Conservation (phyloP, 306 rosid species). For the Neltuma alba region DNA sequence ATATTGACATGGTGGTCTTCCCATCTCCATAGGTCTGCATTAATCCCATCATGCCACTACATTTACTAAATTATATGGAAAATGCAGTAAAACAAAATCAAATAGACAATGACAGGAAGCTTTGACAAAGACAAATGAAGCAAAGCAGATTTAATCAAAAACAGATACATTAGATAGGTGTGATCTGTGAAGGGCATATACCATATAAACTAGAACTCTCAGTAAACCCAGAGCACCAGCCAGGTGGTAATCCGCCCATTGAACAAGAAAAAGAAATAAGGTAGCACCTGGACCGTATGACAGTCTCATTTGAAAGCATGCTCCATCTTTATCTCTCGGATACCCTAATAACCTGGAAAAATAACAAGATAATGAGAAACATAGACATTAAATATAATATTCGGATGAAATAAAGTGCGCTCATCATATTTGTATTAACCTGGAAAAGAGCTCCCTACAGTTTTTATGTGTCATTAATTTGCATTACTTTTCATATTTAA, state of each 20-base stretch:
- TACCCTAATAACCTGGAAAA: slow-evolving; percentile 64
- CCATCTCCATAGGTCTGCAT: slow-evolving; percentile 84
- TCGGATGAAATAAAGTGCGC: neutral
- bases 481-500: neutral
- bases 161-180: neutral
- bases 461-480: neutral
- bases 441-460: neutral
- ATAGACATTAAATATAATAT: neutral
- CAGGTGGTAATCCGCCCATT: slow-evolving; percentile 85
- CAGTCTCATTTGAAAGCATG: slow-evolving; percentile 84
- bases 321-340: slow-evolving; percentile 92
- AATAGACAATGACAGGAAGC: neutral
- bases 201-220: slow-evolving; percentile 79
- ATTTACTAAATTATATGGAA: slow-evolving; percentile 30
- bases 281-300: slow-evolving; percentile 74
- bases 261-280: slow-evolving; percentile 34
- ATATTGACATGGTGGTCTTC: slow-evolving; percentile 75
- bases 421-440: neutral
- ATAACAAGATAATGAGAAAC: slow-evolving; percentile 9
- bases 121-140: neutral
- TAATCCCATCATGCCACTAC: slow-evolving; percentile 34
- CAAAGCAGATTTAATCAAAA: neutral
- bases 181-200: slow-evolving; percentile 33
- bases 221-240: slow-evolving; percentile 90
- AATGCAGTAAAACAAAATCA: slow-evolving; percentile 13